Evolutionary conservation across 139 green algal genomes (phyloP), one percentile per base, ranked within the genome.

Genomic region (Chlamydomonas sphaeroides): DNA sequence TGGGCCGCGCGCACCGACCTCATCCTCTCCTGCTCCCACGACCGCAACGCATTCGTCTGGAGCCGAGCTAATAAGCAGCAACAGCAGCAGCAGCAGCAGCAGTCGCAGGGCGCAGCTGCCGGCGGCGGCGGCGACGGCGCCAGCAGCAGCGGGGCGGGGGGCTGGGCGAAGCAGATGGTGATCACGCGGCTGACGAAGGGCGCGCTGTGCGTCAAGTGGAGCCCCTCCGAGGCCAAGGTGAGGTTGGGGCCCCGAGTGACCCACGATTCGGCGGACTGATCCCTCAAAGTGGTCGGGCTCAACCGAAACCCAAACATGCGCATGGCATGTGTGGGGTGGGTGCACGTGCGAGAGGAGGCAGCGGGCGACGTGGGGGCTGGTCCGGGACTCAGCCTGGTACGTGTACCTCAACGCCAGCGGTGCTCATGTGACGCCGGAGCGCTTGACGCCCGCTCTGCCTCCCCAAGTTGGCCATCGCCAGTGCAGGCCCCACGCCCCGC

Each of bases 81-180:
- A 42, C 41, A 30, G 41, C 68, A 38, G 11, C 68, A 15, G 35
- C 28, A 61, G 48, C 68, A 5, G 21, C 45, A 6, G 33, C 32
- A 2, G 26, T 20, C 17, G 69, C 32, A 11, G 32, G 45, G 8
- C 33, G 38, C 1, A 5, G 69, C n/a, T 33, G 20, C 21, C 17
- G 21, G 39, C 20, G 53, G 68, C 30, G 33, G 35, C 20, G 33
- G 20, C 3, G 25, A 42, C 17, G 33, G 35, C 28, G 25, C n/a
- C 53, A 28, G 18, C 6, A 35, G 35, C 35, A 41, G 38, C 39
- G 28, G 38, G 6, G 51, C 32, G 3, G 41, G 5, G 14, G 28
- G 15, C 1, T 82, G 75, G 75, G 61, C 72, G 39, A 70, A 82
- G 75, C 75, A 82, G 42, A 82, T 82, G 75, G 75, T 82, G 30